Base-by-base conservation (phyloP, 1,284 basidiomycete genomes). In the Agaricales sp. region DNA sequence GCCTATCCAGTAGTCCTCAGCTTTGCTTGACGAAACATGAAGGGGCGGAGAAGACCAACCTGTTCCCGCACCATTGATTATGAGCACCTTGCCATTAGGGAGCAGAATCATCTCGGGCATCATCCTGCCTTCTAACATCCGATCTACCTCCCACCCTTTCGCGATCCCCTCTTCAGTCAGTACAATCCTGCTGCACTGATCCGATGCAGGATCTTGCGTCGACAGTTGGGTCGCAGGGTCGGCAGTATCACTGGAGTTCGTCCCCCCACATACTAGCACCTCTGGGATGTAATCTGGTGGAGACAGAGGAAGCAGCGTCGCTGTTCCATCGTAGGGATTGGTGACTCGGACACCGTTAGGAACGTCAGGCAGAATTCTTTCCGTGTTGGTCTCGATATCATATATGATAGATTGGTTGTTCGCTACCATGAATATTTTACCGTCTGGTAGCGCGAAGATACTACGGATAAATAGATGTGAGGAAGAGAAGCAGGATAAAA, bases 341-440 rank as follows among this genome's bases (percentile, higher is more conserved):
- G 87, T 88, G 26, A 91, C 77, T 16, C 84, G 82, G 12, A 91
- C 79, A 26, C 80, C 82, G 54, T 91, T 90, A 2, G 89, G 89
- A 53, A 92, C 73, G 43, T 61, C 61, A 12, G 87, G 87, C 1
- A 91, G 74, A 39, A 74, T 66, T 18, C 61, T 67, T 61, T 91
- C 88, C 0, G 64, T 90, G 80, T 3, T 64, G 65, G 54, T 71
- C 60, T 82, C 83, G 86, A 8, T 64, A 61, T 91, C 74, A 59
- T 91, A 92, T 52, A 92, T 78, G 70, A 85, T 88, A 2, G 85
- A 79, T 52, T 87, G 77, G 39, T 68, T 77, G 59, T 92, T 92
- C 1, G 88, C 89, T 16, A 84, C 87, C 48, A 92, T 73, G 61
- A 92, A 91, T 14, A 92, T 56, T 20, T 61, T 76, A 1, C 80